phyloP scores from a whole-genome alignment of 768 basidiomycete genomes.

The Suillus tomentosus region DNA sequence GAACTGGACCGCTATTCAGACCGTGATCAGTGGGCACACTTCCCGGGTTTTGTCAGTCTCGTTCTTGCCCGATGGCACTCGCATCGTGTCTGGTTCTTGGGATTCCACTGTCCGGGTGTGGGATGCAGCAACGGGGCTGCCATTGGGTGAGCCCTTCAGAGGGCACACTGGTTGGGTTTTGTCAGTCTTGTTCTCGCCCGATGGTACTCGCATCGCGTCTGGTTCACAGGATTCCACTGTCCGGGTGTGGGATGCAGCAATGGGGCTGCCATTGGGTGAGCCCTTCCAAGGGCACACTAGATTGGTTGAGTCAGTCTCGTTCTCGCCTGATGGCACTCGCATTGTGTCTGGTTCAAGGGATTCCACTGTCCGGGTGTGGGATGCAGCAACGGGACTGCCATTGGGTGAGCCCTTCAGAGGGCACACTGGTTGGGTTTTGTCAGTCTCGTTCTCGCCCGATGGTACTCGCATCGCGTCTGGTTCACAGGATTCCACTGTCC shows the following conservation, averaged over 20 bases:
- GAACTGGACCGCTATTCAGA: too few species aligned
- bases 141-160: neutral
- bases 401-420: conserved; percentile 9
- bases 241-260: conserved; percentile 18
- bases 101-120: conserved; percentile 21
- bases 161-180: neutral
- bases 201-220: conserved; percentile 7
- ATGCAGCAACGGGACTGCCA: conserved; percentile 20
- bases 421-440: neutral
- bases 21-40: conserved; percentile 10
- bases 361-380: conserved; percentile 16
- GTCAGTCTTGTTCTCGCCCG: conserved; percentile 5
- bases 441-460: neutral
- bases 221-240: conserved; percentile 2
- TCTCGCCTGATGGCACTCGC: neutral
- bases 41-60: conserved; percentile 15
- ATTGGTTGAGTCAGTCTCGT: neutral
- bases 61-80: conserved; percentile 21
- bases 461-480: neutral
- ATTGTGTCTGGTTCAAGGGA: neutral
- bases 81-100: conserved; percentile 21
- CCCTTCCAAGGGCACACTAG: neutral
- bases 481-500: neutral
- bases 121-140: conserved; percentile 12
- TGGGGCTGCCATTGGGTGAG: conserved; percentile 18